Evolutionary conservation across 495 filamentous ascomycete genomes (phyloP), one percentile per base, ranked within the genome.

Genomic region (Daldinia bambusicola): DNA sequence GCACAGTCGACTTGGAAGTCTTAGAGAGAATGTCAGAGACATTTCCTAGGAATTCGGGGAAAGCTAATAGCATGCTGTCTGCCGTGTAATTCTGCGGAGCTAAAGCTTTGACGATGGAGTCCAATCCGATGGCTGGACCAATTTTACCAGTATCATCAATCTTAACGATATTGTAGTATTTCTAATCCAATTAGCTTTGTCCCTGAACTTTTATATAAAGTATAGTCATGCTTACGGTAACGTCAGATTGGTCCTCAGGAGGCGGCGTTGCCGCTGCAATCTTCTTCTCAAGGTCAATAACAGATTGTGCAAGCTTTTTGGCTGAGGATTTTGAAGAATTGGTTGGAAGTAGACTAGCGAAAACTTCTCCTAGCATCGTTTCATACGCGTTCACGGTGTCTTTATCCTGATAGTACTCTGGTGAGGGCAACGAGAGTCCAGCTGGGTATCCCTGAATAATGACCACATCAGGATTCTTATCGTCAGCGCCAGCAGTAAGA

Each of bases 341-440:
- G 53, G 57, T 75, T 1, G 74, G 76, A 32, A 75, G 76, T 14
- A 79, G 57, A 30, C 65, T 66, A 22, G 55, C 45, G 37, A 84
- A 70, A 16, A 81, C 71, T 9, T 77, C 55, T 14, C 67, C 81
- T n/a, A 88, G 72, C 50, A 84, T 84, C 3, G 68, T 34, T 50
- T 83, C 80, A 70, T 91, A 92, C 14, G 84, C 78, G 34, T 76
- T 75, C 18, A 91, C 78, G 5, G 84, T 78, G 18, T 86, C 74
- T 0, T 83, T 81, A 63, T 90, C 85, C 57, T 88, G 82, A 64
- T 91, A 92, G 67, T 89, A 89, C 69, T 91, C 87, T 61, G 89
- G 86, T 1, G 88, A 84, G 20, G 89, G 88, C 31, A 92, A 83
- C 13, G 88, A 87, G 70, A 89, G 86, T 51, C 77, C 70, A 0